These are phyloP conservation scores for Tetrapyrgos nigripes DNA, from an alignment of 1,284 basidiomycete species.

Conservation along the genomic window DNA sequence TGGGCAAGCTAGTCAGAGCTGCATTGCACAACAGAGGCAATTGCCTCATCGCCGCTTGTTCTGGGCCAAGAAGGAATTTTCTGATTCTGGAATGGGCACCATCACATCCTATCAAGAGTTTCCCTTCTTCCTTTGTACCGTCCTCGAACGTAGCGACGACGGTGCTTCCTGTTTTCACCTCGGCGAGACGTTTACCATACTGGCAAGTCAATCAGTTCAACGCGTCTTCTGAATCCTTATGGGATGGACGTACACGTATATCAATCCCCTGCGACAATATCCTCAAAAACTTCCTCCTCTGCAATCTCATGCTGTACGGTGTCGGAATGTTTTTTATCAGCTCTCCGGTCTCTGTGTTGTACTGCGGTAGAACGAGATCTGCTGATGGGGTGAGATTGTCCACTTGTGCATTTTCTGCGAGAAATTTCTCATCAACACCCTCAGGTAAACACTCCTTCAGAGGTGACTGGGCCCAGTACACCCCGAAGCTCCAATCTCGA, in stretches of 20 bases:
- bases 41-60: conserved; percentile 1
- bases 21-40: not conserved
- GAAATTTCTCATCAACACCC: not conserved
- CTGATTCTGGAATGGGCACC: conserved; percentile 10
- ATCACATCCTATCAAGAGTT: conserved; percentile 6
- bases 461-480: conserved; percentile 8
- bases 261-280: not conserved
- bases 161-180: not conserved
- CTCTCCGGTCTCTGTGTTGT: conserved; percentile 6
- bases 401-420: not conserved
- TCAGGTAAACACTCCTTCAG: conserved; percentile 3
- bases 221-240: not conserved
- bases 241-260: not conserved
- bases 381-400: not conserved
- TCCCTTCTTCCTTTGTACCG: not conserved
- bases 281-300: conserved; percentile 3
- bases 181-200: conserved; percentile 6
- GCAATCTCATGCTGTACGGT: not conserved
- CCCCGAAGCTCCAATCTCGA: conserved; percentile 10
- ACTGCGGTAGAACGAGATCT: not conserved
- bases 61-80: conserved; percentile 5
- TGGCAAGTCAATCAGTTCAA: not conserved
- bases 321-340: not conserved
- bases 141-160: conserved; percentile 7
- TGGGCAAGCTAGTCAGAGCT: not conserved